Conservation (phyloP, 2,329 filamentous ascomycete species). For the Diaporthe humulicola region DNA sequence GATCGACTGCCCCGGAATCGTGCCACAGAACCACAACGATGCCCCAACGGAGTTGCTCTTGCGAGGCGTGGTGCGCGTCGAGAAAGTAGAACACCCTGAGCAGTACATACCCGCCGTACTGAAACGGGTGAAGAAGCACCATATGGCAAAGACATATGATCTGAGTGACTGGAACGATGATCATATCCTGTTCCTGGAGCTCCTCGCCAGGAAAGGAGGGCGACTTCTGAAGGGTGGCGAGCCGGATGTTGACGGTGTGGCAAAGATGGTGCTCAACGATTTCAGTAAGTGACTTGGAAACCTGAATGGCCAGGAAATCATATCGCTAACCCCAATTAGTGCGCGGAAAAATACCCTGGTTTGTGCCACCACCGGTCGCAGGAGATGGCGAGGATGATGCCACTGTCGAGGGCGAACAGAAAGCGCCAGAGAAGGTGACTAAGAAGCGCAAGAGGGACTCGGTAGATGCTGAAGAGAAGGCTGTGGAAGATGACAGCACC, state of each 20-base stretch:
- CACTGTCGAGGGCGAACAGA: constrained; percentile 67
- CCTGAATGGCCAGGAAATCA: background rate
- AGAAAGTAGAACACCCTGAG: constrained; percentile 96
- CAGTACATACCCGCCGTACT: constrained; percentile 93
- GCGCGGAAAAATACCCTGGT: constrained; percentile 96
- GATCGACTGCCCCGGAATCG: constrained; percentile 97
- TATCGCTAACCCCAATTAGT: constrained; percentile 51
- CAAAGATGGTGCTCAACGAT: constrained; percentile 97
- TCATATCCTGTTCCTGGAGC: constrained; percentile 85
- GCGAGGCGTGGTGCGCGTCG: constrained; percentile 90
- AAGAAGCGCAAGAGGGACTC: constrained; percentile 77
- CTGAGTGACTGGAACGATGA: constrained; percentile 83
- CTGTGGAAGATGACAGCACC: constrained; percentile 44
- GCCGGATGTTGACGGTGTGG: constrained; percentile 92
- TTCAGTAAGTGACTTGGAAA: constrained; percentile 63
- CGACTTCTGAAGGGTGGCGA: constrained; percentile 92
- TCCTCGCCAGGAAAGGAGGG: constrained; percentile 88
- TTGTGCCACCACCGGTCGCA: constrained; percentile 79
- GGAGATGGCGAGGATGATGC: constrained; percentile 65
- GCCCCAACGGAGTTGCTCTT: constrained; percentile 90
- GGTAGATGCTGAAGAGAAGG: constrained; percentile 45
- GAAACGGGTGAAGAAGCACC: constrained; percentile 82
- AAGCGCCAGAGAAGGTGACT: constrained; percentile 87
- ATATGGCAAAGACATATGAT: constrained; percentile 94
- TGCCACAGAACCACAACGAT: constrained; percentile 88